Conservation (phyloP, 495 filamentous ascomycete genomes). For the Penicillium parvum region DNA sequence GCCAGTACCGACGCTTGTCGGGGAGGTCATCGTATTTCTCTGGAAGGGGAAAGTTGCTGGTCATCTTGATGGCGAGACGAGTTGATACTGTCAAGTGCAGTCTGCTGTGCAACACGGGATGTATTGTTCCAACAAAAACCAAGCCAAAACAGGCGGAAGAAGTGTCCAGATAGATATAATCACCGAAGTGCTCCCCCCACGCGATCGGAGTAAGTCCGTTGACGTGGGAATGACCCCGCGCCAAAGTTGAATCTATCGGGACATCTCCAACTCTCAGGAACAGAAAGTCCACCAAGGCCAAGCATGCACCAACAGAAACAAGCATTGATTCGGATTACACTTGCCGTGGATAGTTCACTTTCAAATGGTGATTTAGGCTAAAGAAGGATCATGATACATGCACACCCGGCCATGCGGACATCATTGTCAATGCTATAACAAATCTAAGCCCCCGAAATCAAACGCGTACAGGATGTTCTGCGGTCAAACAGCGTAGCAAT, state of each 20-base stretch:
- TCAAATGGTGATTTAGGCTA: too few relatives aligned
- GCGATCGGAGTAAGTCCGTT: slow-evolving; percentile 14
- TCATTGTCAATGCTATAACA: slow-evolving; percentile 12
- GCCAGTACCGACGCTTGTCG: slow-evolving; percentile 47
- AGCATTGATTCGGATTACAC: too few relatives aligned
- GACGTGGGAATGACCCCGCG: slow-evolving; percentile 12
- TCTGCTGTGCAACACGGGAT: too few relatives aligned
- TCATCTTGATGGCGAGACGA: slow-evolving; percentile 14
- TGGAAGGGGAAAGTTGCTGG: slow-evolving; percentile 23
- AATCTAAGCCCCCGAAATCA: slow-evolving; percentile 10
- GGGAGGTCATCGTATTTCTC: slow-evolving; percentile 46
- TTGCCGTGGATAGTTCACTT: too few relatives aligned
- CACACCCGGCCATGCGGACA: slow-evolving; percentile 1
- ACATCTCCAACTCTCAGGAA: too few relatives aligned
- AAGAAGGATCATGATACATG: too few relatives aligned
- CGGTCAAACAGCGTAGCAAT: slow-evolving; percentile 48
- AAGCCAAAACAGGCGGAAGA: neutral
- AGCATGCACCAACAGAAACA: neutral
- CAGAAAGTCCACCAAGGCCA: too few relatives aligned
- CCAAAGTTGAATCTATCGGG: too few relatives aligned
- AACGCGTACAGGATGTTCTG: slow-evolving; percentile 20
- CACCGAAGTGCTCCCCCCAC: neutral
- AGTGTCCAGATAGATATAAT: neutral
- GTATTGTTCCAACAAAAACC: too few relatives aligned
- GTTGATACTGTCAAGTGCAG: neutral